Percentiles rank a stretch among this genome's conserved stretches.
These are phyloP conservation scores for Babesia sp. DNA, from an alignment of 169 alveolate genomes.

Conservation along the genomic window DNA sequence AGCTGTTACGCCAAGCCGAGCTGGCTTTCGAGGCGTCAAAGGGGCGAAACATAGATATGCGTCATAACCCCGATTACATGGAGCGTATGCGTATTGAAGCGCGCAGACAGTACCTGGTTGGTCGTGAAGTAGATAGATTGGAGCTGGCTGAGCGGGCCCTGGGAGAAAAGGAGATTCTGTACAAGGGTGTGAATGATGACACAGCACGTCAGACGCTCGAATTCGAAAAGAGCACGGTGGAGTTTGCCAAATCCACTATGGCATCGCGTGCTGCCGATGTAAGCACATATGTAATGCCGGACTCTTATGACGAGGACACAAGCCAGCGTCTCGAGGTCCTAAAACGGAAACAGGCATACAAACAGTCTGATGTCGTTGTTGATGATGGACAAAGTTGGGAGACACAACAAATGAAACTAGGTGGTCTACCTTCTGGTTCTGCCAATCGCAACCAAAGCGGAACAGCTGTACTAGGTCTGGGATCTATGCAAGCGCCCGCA, in stretches of 20 bases:
- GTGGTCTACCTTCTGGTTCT: slow-evolving; percentile 4
- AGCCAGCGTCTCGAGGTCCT: slow-evolving; percentile 39
- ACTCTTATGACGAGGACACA: slow-evolving; percentile 85
- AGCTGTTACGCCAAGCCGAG: slow-evolving; percentile 44
- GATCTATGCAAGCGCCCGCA: neutral
- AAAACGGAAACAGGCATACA: slow-evolving; percentile 28
- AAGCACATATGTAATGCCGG: slow-evolving; percentile 82
- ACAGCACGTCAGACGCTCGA: slow-evolving; percentile 73
- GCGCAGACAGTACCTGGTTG: slow-evolving; percentile 91
- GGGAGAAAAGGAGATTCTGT: slow-evolving; percentile 85
- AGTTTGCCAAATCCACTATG: slow-evolving; percentile 85
- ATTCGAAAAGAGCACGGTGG: slow-evolving; percentile 83
- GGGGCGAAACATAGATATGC: slow-evolving; percentile 73
- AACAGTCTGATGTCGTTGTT: slow-evolving; percentile 13
- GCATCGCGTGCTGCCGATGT: slow-evolving; percentile 80
- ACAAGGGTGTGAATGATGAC: slow-evolving; percentile 71
- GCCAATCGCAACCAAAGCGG: neutral
- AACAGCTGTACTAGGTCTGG: neutral
- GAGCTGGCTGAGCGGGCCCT: slow-evolving; percentile 90
- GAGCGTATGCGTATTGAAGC: slow-evolving; percentile 79
- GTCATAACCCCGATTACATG: slow-evolving; percentile 67
- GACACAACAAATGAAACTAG: slow-evolving; percentile 49
- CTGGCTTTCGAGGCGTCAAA: slow-evolving; percentile 68
- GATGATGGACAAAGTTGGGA: slow-evolving; percentile 58
- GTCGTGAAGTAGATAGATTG: slow-evolving; percentile 89